phyloP scores from a whole-genome alignment of 257 asterid genomes.

The Hygrophila difformis region DNA sequence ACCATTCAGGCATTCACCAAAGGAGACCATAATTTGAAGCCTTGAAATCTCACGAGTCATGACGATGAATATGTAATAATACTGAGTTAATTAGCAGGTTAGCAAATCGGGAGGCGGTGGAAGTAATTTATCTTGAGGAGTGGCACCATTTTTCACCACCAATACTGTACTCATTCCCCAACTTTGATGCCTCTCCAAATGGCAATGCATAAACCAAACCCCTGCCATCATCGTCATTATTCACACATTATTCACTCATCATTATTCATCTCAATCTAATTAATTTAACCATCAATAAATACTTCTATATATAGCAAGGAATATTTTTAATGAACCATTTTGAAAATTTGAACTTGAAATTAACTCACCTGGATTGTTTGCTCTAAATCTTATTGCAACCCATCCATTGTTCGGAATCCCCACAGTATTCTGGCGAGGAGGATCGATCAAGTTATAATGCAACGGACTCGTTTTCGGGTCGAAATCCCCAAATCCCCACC shows the following conservation, averaged over 20 bases:
- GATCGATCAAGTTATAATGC: constrained; percentile 37
- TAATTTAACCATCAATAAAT: no score
- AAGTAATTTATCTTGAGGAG: constrained; percentile 25
- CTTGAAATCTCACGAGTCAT: no score
- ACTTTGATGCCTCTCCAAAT: constrained; percentile 48
- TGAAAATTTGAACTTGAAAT: no score
- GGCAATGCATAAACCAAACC: constrained; percentile 52
- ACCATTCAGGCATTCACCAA: no score
- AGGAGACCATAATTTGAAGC: no score
- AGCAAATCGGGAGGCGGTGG: constrained; percentile 40
- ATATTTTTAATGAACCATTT: no score
- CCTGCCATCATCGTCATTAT: no score
- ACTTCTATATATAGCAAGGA: no score
- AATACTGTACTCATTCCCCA: constrained; percentile 45
- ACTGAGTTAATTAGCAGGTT: no score
- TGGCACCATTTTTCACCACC: constrained; percentile 37
- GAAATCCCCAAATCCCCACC: constrained; percentile 51
- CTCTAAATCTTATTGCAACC: constrained; percentile 48
- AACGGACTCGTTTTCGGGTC: constrained; percentile 21
- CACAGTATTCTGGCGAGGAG: constrained; percentile 40
- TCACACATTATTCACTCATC: no score
- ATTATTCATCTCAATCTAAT: no score
- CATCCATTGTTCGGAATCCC: constrained; percentile 47
- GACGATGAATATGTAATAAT: no score
- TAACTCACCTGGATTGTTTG: constrained; percentile 50